Evolutionary conservation across 2,329 filamentous ascomycete genomes (phyloP), one percentile per base, ranked within the genome.

Genomic region (Didymella segeticola): DNA sequence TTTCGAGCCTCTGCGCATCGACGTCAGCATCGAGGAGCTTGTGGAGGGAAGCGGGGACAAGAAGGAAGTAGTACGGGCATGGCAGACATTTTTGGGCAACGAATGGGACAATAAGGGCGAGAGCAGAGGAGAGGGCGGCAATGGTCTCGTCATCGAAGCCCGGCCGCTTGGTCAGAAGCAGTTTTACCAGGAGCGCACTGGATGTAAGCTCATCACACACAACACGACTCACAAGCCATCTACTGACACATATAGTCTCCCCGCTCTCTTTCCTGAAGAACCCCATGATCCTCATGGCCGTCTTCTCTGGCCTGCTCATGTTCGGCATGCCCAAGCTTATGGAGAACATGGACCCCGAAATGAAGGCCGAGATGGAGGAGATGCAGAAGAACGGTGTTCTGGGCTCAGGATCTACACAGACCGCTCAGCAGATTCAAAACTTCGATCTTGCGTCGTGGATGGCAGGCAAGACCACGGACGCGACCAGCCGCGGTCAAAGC

Each of bases 331-430:
- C 95, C 12, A 95, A 97, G 76, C 76, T 99, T 50, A 87, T 98
- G 79, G 93, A 98, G 45, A 97, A 95, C 73, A 93, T 99, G 93
- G 95, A 98, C 73, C 91, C 91, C n/a, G 95, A 99, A 76, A 89
- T 91, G 78, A 88, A 88, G 67, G 91, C 90, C 66, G 95, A 98
- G 73, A 96, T 95, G 72, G 92, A 97, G 74, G 90, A 91, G 68
- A 88, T 91, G 69, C 91, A 95, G 75, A 91, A 92, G 77, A 84
- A 85, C 59, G 87, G 86, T 62, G 86, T 89, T 1, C 80, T 93
- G 57, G 80, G 62, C 14, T 66, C 66, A 10, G 64, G 66, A 26
- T 46, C 46, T 8, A 69, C 62, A 7, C 69, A 76, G 41, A 73
- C 74, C 1, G 84, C 70, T 66, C 86, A 64, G 79, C 75, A 79